phyloP scores from a whole-genome alignment of 2,329 filamentous ascomycete species.

The Epichloe typhina region DNA sequence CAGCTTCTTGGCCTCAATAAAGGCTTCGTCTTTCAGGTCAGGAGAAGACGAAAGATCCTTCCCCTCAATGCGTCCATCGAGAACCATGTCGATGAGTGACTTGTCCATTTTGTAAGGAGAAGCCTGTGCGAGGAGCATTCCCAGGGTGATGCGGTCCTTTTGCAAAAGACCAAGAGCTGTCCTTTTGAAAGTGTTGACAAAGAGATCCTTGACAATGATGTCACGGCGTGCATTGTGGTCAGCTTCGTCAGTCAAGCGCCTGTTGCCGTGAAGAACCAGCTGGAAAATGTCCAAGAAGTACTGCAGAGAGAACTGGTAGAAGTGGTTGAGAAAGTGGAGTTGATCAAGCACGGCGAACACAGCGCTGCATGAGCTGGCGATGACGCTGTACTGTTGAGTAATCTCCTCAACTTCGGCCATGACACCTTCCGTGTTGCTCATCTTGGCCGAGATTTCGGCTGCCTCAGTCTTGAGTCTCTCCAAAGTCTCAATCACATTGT shows the following conservation, averaged over 20 bases:
- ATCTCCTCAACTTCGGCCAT: conserved; percentile 97
- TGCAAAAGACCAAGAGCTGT: conserved; percentile 89
- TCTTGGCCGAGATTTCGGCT: conserved; percentile 90
- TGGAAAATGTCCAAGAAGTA: conserved; percentile 98
- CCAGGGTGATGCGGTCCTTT: conserved; percentile 80
- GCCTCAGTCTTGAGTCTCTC: conserved; percentile 98
- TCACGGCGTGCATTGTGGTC: conserved; percentile 73
- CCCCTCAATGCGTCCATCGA: conserved; percentile 65
- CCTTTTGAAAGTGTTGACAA: conserved; percentile 80
- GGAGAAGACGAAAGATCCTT: conserved; percentile 63
- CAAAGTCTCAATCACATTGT: conserved; percentile 93
- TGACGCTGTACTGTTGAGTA: conserved; percentile 84
- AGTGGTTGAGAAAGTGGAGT: conserved; percentile 95
- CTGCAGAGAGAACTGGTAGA: conserved; percentile 97
- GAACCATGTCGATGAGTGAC: conserved; percentile 68
- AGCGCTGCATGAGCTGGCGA: conserved; percentile 89
- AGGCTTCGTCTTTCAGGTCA: conserved; percentile 51
- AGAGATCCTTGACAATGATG: conserved; percentile 82
- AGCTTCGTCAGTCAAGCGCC: conserved; percentile 53
- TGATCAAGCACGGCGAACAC: conserved; percentile 96
- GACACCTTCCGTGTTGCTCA: conserved; percentile 89
- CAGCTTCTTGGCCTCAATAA: conserved; percentile 56
- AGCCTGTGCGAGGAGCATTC: conserved; percentile 88
- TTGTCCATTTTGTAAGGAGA: conserved; percentile 96
- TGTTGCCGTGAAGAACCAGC: conserved; percentile 71